phyloP scores from a whole-genome alignment of 2,329 filamentous ascomycete species.

The Aspergillus melleus region DNA sequence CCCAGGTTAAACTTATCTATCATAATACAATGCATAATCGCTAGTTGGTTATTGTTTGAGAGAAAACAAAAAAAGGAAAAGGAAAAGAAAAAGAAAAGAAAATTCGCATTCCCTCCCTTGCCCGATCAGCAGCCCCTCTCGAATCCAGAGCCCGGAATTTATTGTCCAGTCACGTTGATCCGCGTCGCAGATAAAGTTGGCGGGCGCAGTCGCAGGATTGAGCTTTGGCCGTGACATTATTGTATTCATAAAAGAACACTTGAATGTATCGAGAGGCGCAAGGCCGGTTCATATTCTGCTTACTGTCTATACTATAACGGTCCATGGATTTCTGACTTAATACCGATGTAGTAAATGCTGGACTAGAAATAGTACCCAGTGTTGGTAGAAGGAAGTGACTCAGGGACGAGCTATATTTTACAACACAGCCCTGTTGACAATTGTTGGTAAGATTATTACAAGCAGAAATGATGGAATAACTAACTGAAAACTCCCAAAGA shows the following conservation, averaged over 20 bases:
- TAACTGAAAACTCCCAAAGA: background rate
- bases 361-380: background rate
- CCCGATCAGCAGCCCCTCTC: background rate
- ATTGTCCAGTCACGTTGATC: constrained; percentile 16
- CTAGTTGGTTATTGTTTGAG: background rate
- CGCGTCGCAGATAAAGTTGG: constrained; percentile 18
- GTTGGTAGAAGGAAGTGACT: background rate
- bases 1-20: too few relatives aligned
- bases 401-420: background rate
- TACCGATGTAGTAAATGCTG: too few relatives aligned
- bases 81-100: background rate
- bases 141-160: constrained; percentile 9
- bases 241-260: constrained; percentile 2
- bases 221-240: constrained; percentile 13
- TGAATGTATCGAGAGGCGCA: background rate
- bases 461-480: background rate
- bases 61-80: background rate
- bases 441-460: too few relatives aligned
- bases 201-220: constrained; percentile 15
- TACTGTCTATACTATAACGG: too few relatives aligned
- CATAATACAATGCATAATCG: too few relatives aligned
- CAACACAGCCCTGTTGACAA: background rate
- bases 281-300: too few relatives aligned
- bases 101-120: background rate
- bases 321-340: too few relatives aligned